Percentiles rank a stretch among this genome's conserved stretches.
Conservation (phyloP, 768 basidiomycete genomes). For the Tephrocybe rancida region DNA sequence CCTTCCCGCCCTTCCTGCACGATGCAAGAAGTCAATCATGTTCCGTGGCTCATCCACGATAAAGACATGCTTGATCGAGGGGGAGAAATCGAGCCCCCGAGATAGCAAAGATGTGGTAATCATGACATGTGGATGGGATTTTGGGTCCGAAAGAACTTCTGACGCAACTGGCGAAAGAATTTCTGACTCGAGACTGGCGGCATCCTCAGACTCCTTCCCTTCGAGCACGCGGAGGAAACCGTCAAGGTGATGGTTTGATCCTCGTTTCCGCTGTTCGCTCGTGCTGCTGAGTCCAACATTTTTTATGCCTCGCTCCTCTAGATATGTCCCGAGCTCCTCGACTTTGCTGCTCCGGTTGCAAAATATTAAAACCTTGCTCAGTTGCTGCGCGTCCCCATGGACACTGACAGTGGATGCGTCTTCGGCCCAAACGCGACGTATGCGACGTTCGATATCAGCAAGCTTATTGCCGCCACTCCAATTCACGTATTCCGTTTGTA, state of each 20-base stretch:
- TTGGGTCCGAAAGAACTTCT: constrained; percentile 23
- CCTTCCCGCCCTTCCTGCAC: constrained; percentile 82
- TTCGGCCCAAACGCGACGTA: constrained; percentile 75
- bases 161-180: constrained; percentile 3
- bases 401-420: constrained; percentile 42
- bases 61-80: constrained; percentile 78
- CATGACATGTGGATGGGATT: constrained; percentile 62
- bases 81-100: constrained; percentile 86
- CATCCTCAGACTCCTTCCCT: constrained; percentile 6
- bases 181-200: constrained; percentile 3
- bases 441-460: constrained; percentile 75
- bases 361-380: constrained; percentile 80
- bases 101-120: constrained; percentile 91
- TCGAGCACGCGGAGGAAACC: constrained; percentile 59
- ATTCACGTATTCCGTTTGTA: constrained; percentile 71
- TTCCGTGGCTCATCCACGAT: constrained; percentile 88
- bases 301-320: constrained; percentile 62
- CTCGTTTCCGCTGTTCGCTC: constrained; percentile 57
- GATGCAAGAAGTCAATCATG: constrained; percentile 90
- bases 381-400: constrained; percentile 21
- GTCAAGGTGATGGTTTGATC: constrained; percentile 76
- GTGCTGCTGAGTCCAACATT: constrained; percentile 68
- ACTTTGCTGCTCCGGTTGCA: constrained; percentile 79
- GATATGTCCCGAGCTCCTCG: constrained; percentile 56
- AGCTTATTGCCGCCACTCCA: constrained; percentile 83